Base-by-base conservation (phyloP, 768 basidiomycete genomes). In the Mycena pura region DNA sequence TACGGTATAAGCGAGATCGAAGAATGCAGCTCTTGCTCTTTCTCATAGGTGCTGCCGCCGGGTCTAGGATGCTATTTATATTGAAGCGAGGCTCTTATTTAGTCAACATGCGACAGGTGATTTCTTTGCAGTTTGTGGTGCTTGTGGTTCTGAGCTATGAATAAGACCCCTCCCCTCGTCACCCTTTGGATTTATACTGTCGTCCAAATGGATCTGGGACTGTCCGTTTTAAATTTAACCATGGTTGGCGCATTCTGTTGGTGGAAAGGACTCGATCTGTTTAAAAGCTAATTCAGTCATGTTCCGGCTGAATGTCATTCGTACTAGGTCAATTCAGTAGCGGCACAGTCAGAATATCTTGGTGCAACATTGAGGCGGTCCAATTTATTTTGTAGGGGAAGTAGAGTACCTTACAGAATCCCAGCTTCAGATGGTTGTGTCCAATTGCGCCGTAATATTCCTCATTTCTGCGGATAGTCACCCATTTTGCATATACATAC, bases 131-230 rank as follows among this genome's bases (percentile, higher is more conserved):
- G 15, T 11, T 27, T 31, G 28, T n/a, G 9, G 29, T 41, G 25
- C 40, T 24, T 59, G 1, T 32, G 13, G 39, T 32, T 8, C 22
- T 29, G 27, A 62, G 10, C 28, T 27, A 28, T 31, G 34, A 60
- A 15, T 32, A 56, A 94, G 93, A 83, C 84, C 57, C 92, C 93
- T 13, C 90, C 93, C 11, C 75, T 93, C 54, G 87, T 87, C 3
- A 92, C 92, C 0, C 69, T 90, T 6, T 94, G 93, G 92, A 78
- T 93, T 9, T 94, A 90, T 67, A 80, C 85, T 3, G 78, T 93
- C 47, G 76, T 92, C 13, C 89, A 92, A 64, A 79, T 93, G 25
- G 84, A 89, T 56, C 74, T 95, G 24, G 79, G 78, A 3, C 84
- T 86, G 19, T 87, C 91, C 6, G 76, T 86, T 4, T 57, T 86